A percentile compares a stretch with the other conserved stretches of the same genome.
These are phyloP conservation scores for Fusarium verticillioides DNA, from an alignment of 2,329 filamentous ascomycete species.

Conservation along the genomic window DNA sequence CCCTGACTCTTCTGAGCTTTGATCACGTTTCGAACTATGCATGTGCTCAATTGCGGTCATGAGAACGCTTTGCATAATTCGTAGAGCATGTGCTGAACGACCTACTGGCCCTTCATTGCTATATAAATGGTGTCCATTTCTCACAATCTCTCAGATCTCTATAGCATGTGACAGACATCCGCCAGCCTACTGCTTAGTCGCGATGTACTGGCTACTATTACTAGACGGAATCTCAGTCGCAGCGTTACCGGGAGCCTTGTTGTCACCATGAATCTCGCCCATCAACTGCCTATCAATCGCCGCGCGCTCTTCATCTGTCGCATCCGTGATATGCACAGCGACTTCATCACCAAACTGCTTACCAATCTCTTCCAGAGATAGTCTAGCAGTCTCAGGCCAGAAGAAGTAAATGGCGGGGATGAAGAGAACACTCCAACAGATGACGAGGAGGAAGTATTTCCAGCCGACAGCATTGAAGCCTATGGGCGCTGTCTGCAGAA, in stretches of 20 bases:
- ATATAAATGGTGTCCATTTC: fast-evolving
- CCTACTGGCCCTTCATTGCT: not conserved
- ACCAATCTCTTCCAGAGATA: conserved; percentile 56
- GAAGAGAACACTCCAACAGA: conserved; percentile 53
- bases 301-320: conserved; percentile 48
- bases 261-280: not conserved
- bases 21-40: not conserved
- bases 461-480: conserved; percentile 57
- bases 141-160: fast-evolving
- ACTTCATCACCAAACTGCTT: conserved; percentile 59
- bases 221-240: not conserved
- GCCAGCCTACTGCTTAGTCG: not conserved
- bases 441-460: conserved; percentile 62
- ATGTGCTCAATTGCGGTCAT: fast-evolving
- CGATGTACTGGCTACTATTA: conserved; percentile 7
- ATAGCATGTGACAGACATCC: not conserved
- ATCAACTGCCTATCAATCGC: conserved; percentile 21
- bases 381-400: conserved; percentile 46
- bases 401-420: conserved; percentile 48
- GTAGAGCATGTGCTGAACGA: fast-evolving
- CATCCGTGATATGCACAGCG: conserved; percentile 57
- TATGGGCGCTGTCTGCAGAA: conserved; percentile 55
- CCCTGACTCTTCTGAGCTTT: not conserved
- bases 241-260: not conserved
- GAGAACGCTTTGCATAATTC: fast-evolving